Evolutionary conservation across 2,329 filamentous ascomycete species (phyloP), one percentile per base, ranked within the genome.

Genomic region (Fusarium bactridioides): DNA sequence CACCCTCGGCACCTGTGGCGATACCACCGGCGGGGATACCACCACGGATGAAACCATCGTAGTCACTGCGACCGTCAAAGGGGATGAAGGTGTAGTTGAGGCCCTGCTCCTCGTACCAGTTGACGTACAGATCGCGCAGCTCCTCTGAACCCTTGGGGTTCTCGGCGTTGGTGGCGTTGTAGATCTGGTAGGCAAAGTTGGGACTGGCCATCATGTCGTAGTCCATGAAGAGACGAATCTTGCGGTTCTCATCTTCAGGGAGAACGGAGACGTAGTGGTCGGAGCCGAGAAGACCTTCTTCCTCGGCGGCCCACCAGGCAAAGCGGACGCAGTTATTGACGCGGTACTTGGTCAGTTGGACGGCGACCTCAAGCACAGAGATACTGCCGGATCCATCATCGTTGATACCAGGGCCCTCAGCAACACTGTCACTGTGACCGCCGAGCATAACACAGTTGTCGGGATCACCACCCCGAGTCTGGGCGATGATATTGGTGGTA

Each of bases 51-150:
- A 95, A 95, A 3, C 89, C 91, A 56, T 91, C 92, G 76, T 95
- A 95, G 81, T 96, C 93, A 70, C 91, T 93, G 65, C 93, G 90
- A 11, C 93, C 93, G 75, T 94, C 91, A 73, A 96, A 95, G 5
- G 89, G 88, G 33, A 93, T 93, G 64, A 92, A 89, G 1, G 89
- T 92, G 78, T 90, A 91, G 80, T 90, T 90, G 63, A 90, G 84
- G 3, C 86, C 90, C 27, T 90, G 85, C 4, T 84, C 81, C 67
- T 85, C 81, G 82, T 92, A 94, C 86, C 88, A 94, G 54, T 90
- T 84, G 25, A 90, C 83, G 79, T 93, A 94, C 40, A 94, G 83
- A 67, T 91, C 83, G 65, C 91, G 88, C 62, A 94, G 85, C 78
- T 94, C 86, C 69, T 91, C 88, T 1, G 92, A 94, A 3, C 93